These are phyloP conservation scores for Lichtheimia hyalospora DNA, from an alignment of 371 early-diverging fungal species.

Conservation along the genomic window DNA sequence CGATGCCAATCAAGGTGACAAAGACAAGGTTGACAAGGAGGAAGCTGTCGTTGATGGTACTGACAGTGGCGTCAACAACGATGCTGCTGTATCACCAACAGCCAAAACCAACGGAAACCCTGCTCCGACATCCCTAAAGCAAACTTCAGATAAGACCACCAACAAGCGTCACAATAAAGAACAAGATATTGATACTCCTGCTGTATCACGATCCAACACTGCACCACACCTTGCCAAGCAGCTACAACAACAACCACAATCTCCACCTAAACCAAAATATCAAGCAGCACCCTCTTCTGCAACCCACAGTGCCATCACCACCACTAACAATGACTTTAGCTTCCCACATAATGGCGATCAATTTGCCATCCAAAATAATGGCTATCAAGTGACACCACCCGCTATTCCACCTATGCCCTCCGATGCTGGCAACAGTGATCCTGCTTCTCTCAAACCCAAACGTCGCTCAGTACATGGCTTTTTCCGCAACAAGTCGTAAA, in stretches of 20 bases:
- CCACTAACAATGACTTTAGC: conserved; percentile 6
- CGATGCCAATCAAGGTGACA: not conserved
- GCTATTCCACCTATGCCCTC: not conserved
- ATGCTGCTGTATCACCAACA: not conserved
- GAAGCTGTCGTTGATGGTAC: not conserved
- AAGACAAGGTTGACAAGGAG: not conserved
- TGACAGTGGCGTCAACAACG: not conserved
- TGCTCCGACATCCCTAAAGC: no score
- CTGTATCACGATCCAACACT: not conserved
- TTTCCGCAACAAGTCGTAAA: conserved; percentile 6
- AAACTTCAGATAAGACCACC: no score
- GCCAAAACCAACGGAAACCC: not conserved
- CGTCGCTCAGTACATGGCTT: conserved; percentile 16
- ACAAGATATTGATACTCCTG: not conserved
- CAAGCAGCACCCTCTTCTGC: not conserved
- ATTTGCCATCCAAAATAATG: conserved; percentile 6
- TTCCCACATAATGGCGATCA: conserved; percentile 15
- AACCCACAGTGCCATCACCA: not conserved
- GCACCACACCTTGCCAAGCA: not conserved
- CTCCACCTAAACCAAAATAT: conserved; percentile 2
- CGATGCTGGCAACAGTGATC: not conserved
- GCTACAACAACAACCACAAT: not conserved
- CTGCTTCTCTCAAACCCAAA: conserved; percentile 10
- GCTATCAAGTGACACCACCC: not conserved
- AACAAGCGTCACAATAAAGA: not conserved